These are phyloP conservation scores for Chalara sp. DNA, from an alignment of 2,329 filamentous ascomycete genomes.

Conservation along the genomic window DNA sequence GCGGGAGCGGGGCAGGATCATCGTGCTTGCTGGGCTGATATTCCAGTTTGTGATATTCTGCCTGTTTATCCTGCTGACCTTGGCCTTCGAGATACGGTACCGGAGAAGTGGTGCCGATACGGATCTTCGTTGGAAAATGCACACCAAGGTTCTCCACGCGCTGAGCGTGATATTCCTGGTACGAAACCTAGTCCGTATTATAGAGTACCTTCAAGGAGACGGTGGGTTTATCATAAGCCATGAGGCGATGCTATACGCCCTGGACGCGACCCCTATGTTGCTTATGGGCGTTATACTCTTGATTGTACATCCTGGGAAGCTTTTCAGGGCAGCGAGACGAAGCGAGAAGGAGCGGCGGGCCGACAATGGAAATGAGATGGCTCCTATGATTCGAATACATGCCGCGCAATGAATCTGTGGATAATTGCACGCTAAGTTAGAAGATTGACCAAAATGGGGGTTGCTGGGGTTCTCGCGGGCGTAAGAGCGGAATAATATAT, in stretches of 20 bases:
- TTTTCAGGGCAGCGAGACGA: constrained; percentile 2
- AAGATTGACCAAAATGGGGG: no score
- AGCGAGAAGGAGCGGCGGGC: background rate
- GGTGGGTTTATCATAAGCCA: constrained; percentile 34
- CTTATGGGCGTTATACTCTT: constrained; percentile 28
- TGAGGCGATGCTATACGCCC: constrained; percentile 36
- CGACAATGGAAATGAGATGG: background rate
- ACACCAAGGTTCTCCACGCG: constrained; percentile 33
- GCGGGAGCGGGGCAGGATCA: constrained; percentile 29
- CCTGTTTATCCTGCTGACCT: constrained; percentile 34
- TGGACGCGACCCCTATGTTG: constrained; percentile 36
- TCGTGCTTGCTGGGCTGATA: constrained; percentile 41
- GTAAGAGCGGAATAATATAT: no score
- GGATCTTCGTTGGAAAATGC: constrained; percentile 22
- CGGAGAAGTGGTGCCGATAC: background rate
- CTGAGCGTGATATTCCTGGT: constrained; percentile 36
- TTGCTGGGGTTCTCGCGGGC: no score
- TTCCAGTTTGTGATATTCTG: constrained; percentile 44
- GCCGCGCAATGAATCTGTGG: no score
- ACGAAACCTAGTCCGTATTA: constrained; percentile 30
- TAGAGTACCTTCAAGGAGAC: constrained; percentile 37
- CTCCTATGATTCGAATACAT: background rate
- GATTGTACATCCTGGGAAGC: constrained; percentile 26
- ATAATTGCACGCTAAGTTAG: no score
- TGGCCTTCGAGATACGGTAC: constrained; percentile 3